phyloP scores from a whole-genome alignment of 1,284 basidiomycete species.

The Hypsizygus ulmarius region DNA sequence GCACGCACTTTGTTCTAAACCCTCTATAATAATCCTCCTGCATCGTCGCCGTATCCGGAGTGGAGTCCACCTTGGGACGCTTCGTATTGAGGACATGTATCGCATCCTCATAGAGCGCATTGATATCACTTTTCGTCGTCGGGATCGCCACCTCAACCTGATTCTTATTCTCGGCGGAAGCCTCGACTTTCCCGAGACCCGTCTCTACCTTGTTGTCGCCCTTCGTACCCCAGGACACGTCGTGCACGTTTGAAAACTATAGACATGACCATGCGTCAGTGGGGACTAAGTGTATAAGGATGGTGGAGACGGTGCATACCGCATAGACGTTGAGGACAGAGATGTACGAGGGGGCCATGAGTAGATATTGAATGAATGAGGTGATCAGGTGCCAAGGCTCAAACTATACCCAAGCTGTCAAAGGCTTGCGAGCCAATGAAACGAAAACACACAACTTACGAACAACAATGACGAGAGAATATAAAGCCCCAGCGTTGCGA shows the following conservation, averaged over 20 bases:
- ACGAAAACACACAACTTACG: constrained; percentile 47
- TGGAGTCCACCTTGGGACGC: constrained; percentile 66
- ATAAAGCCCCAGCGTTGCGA: constrained; percentile 87
- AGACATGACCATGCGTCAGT: constrained; percentile 6
- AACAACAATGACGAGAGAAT: constrained; percentile 78
- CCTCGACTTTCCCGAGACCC: constrained; percentile 79
- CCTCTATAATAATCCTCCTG: constrained; percentile 89
- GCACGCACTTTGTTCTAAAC: constrained; percentile 75
- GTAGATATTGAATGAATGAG: constrained; percentile 89
- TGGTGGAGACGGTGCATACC: constrained; percentile 41
- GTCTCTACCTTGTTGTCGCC: constrained; percentile 83
- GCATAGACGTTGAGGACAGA: constrained; percentile 88
- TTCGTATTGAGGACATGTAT: constrained; percentile 74
- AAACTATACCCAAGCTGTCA: constrained; percentile 44
- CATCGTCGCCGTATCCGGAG: constrained; percentile 61
- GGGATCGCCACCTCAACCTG: constrained; percentile 83
- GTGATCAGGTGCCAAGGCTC: constrained; percentile 95
- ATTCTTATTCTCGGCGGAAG: constrained; percentile 50
- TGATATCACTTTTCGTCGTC: constrained; percentile 82
- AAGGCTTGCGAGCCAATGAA: background rate
- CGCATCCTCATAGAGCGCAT: constrained; percentile 84
- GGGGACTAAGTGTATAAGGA: background rate
- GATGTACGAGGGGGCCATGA: constrained; percentile 92
- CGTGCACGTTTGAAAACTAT: constrained; percentile 85
- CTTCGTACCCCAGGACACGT: constrained; percentile 90